A percentile compares a stretch with the other conserved stretches of the same genome.
phyloP scores from a whole-genome alignment of 225 moss, liverwort and hornwort genomes.

The Climacium dendroides region DNA sequence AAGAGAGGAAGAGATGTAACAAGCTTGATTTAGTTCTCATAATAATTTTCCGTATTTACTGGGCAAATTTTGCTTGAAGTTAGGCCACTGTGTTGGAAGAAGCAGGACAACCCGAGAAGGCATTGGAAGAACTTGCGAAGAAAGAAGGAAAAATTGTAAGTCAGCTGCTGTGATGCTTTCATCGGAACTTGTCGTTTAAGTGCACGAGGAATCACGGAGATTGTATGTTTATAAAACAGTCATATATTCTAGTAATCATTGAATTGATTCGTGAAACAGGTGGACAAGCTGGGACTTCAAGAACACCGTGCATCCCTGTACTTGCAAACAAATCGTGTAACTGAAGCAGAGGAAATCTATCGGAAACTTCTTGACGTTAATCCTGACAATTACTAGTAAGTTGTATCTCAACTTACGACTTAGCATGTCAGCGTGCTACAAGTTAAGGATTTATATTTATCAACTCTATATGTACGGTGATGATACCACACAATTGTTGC shows the following conservation, averaged over 20 bases:
- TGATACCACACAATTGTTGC: neutral
- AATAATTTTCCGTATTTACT: neutral
- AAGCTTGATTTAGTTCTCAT: neutral
- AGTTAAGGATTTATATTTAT: neutral
- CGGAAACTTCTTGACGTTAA: constrained; percentile 81
- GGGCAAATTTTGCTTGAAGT: constrained; percentile 6
- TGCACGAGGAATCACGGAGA: neutral
- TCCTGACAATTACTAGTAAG: constrained; percentile 79
- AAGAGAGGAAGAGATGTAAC: neutral
- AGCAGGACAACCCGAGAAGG: constrained; percentile 70
- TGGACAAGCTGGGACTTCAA: constrained; percentile 71
- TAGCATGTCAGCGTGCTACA: neutral
- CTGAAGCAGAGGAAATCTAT: constrained; percentile 75
- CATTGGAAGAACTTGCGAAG: constrained; percentile 68
- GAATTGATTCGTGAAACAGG: constrained; percentile 15
- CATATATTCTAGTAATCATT: neutral
- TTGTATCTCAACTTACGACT: neutral
- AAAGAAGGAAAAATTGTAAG: constrained; percentile 80
- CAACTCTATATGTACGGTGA: neutral
- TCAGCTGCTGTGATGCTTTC: neutral
- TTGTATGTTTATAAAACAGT: neutral
- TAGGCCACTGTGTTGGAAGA: constrained; percentile 83
- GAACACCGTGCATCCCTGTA: constrained; percentile 74
- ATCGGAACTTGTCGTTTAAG: neutral
- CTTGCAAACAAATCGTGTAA: constrained; percentile 43